phyloP scores from a whole-genome alignment of 108 stramenopile species.

The Nitzschia sp. region DNA sequence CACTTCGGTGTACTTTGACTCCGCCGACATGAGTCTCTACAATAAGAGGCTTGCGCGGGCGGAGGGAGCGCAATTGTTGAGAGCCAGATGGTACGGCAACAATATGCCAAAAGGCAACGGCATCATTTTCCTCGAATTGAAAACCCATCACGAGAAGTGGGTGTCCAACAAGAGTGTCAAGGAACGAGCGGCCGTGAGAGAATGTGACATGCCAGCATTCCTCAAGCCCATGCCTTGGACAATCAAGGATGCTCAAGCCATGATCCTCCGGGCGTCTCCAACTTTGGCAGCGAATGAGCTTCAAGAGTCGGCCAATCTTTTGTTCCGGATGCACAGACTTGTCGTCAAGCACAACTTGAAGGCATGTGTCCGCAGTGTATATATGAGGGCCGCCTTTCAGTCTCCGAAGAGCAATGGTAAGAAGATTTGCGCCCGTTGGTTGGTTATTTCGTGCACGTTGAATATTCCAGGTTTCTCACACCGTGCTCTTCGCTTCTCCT shows the following conservation, averaged over 20 bases:
- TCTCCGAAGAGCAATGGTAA: conserved; percentile 19
- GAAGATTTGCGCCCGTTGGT: neutral
- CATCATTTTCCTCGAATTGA: conserved; percentile 35
- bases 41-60: conserved; percentile 23
- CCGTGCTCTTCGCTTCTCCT: too few species aligned
- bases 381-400: conserved; percentile 39
- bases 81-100: conserved; percentile 42
- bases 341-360: conserved; percentile 30
- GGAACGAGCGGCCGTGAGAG: conserved; percentile 32
- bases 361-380: conserved; percentile 37
- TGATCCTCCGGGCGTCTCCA: conserved; percentile 20
- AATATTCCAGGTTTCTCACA: too few species aligned
- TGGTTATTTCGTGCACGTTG: too few species aligned
- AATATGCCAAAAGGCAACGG: conserved; percentile 25
- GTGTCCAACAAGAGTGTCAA: conserved; percentile 35
- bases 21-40: conserved; percentile 36
- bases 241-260: neutral
- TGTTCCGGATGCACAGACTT: conserved; percentile 27
- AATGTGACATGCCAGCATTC: conserved; percentile 15
- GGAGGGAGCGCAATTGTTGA: conserved; percentile 38
- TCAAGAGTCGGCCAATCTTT: conserved; percentile 8
- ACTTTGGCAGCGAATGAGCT: conserved; percentile 3
- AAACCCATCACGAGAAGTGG: conserved; percentile 50
- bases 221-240: conserved; percentile 12
- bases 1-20: conserved; percentile 45